These are phyloP conservation scores for Pugionium cornutum DNA, from an alignment of 345 rosid genomes.

Conservation along the genomic window DNA sequence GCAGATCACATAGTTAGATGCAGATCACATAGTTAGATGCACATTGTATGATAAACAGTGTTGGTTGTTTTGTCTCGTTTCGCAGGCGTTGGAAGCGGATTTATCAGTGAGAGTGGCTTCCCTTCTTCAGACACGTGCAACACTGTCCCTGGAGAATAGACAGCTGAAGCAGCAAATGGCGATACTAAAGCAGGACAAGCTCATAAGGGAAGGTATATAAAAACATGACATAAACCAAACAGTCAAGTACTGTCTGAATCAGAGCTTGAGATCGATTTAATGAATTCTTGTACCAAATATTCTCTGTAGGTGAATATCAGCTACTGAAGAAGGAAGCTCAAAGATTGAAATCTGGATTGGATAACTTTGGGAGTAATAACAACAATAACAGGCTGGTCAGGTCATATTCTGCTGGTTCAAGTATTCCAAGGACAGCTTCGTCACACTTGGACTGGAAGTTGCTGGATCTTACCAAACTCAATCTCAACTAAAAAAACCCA, in stretches of 20 bases:
- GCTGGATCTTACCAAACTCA: slow-evolving; percentile 56
- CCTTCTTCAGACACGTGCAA: slow-evolving; percentile 59
- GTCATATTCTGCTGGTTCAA: slow-evolving; percentile 39
- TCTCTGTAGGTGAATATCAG: slow-evolving; percentile 53
- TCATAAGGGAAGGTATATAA: slow-evolving; percentile 56
- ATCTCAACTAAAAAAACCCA: slow-evolving; percentile 47
- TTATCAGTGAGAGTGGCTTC: slow-evolving; percentile 56
- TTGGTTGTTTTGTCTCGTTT: too few species aligned
- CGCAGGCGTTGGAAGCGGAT: slow-evolving; percentile 65
- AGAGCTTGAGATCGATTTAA: slow-evolving; percentile 2
- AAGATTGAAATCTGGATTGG: slow-evolving; percentile 48
- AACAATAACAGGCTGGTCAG: slow-evolving; percentile 42
- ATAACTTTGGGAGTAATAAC: slow-evolving; percentile 40
- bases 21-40: background rate
- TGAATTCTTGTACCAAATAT: background rate
- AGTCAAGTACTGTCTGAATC: background rate
- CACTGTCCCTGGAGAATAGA: slow-evolving; percentile 62
- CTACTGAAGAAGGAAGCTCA: slow-evolving; percentile 64
- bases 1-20: slow-evolving; percentile 21
- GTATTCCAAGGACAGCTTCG: slow-evolving; percentile 38
- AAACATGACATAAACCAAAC: slow-evolving; percentile 2
- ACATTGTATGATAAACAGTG: background rate
- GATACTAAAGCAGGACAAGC: slow-evolving; percentile 54
- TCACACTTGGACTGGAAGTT: slow-evolving; percentile 51
- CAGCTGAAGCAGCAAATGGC: slow-evolving; percentile 61